Base-by-base conservation (phyloP, 164 flowering plant species). In the Kingdonia uniflora region DNA sequence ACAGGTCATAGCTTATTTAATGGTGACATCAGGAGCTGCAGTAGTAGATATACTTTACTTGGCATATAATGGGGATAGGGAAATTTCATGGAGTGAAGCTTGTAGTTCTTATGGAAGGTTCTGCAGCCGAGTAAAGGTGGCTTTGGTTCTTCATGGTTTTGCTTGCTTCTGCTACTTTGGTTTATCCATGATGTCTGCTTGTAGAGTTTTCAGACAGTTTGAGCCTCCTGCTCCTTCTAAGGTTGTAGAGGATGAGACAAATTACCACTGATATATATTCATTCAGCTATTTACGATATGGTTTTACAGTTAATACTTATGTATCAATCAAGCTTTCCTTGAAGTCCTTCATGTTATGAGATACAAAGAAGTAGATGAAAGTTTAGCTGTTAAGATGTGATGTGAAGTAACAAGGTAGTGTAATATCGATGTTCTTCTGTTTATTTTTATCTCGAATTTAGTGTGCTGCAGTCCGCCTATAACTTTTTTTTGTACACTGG, bases 71-170 rank as follows among this genome's bases (percentile, higher is more conserved):
- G 99, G 99, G 7, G 94, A 84, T 37, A 64, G 29, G 49, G 57
- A 57, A 42, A 80, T 86, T 0, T 59, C 95, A 55, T 92, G 99
- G 96, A 92, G 99, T 72, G 87, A 82, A 67, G 91, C 84, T 7
- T 86, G 96, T 57, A 65, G 40, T 51, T 55, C 80, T 20, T 88
- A 72, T 65, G 85, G 85, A 39, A 77, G 44, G n/a, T 92, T 88
- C 51, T 92, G 96, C 69, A 60, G 42, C 21, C 79, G 64, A 64
- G 38, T 78, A 65, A 71, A 76, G 60, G 2, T 78, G 16, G 84
- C 85, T 42, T 51, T 80, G 61, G 23, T 65, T 52, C 72, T 92
- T 16, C 88, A 92, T 59, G 70, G 54, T 23, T 41, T 84, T 50
- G 75, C 78, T 11, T 65, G 85, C 42, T 54, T 58, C 29, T 84